Evolutionary conservation across 495 filamentous ascomycete genomes (phyloP).

Genomic region (Eremomyces bilateralis): DNA sequence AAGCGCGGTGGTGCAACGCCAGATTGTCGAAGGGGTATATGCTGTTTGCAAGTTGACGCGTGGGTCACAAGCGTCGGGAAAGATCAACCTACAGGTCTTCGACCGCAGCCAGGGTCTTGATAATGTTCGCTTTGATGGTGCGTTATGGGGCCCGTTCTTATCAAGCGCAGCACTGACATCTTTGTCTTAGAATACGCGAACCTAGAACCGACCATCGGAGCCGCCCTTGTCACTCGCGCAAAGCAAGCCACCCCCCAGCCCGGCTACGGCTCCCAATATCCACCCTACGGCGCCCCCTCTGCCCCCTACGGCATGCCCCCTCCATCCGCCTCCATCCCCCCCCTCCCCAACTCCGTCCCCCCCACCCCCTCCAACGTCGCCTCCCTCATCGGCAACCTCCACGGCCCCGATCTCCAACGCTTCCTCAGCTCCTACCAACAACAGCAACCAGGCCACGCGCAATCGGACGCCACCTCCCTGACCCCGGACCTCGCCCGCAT

Average conservation of each 20-base stretch:
- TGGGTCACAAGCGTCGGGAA: slow-evolving; percentile 40
- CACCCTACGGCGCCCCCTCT: slow-evolving; percentile 2
- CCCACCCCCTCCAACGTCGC: slow-evolving; percentile 29
- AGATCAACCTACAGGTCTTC: slow-evolving; percentile 65
- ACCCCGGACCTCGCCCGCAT: slow-evolving; percentile 38
- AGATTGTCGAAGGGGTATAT: slow-evolving; percentile 73
- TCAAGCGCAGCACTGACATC: slow-evolving; percentile 6
- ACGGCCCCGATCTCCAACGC: slow-evolving; percentile 48
- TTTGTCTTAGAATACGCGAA: slow-evolving; percentile 52
- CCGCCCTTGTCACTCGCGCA: slow-evolving; percentile 56
- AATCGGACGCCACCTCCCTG: slow-evolving; percentile 8
- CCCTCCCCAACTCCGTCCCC: slow-evolving; percentile 24
- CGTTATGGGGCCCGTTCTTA: slow-evolving; percentile 7
- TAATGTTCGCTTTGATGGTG: slow-evolving; percentile 57
- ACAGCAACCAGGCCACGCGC: slow-evolving; percentile 16
- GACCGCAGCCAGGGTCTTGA: slow-evolving; percentile 48
- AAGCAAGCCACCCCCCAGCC: slow-evolving; percentile 27
- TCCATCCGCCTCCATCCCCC: slow-evolving; percentile 17
- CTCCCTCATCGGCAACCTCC: slow-evolving; percentile 43
- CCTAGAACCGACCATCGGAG: slow-evolving; percentile 53
- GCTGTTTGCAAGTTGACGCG: slow-evolving; percentile 58
- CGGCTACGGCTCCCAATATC: slow-evolving; percentile 12
- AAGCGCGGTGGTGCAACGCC: slow-evolving; percentile 55
- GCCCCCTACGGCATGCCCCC: slow-evolving; percentile 8
- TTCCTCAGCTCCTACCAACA: slow-evolving; percentile 38